These are phyloP conservation scores for Triangularia verruculosa DNA, from an alignment of 2,329 filamentous ascomycete genomes.

Conservation along the genomic window DNA sequence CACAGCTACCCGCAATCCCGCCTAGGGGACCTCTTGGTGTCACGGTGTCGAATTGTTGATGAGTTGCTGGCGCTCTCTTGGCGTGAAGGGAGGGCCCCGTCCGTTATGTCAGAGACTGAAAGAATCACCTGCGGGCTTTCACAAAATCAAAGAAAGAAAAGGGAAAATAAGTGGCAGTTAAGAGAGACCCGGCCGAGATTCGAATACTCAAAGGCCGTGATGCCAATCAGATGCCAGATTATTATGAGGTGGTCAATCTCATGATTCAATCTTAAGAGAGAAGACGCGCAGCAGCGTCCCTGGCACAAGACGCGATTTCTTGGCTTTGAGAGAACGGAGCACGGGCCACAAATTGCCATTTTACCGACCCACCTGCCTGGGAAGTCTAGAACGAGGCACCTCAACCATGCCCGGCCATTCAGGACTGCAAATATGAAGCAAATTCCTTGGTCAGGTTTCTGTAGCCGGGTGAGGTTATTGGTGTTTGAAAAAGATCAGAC, in stretches of 20 bases:
- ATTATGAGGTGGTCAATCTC: slow-evolving; percentile 5
- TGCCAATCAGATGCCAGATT: background rate
- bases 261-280: slow-evolving; percentile 8
- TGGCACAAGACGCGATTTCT: slow-evolving; percentile 18
- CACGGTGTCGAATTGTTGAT: background rate
- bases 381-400: background rate
- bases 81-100: background rate
- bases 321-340: slow-evolving; percentile 7
- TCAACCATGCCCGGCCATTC: background rate
- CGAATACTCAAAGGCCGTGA: background rate
- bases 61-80: background rate
- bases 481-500: background rate
- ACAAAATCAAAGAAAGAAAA: background rate
- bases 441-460: background rate
- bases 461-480: background rate
- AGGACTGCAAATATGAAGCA: background rate
- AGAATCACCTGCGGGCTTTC: background rate
- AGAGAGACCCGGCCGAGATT: background rate
- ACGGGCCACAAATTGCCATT: slow-evolving; percentile 6
- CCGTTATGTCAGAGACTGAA: background rate
- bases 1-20: background rate
- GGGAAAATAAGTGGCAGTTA: background rate
- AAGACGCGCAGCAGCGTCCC: slow-evolving; percentile 17
- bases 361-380: background rate
- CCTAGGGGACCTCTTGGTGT: background rate